Evolutionary conservation across 371 early-diverging fungal genomes (phyloP), one percentile per base, ranked within the genome.

Genomic region (Phascolomyces articulosus): DNA sequence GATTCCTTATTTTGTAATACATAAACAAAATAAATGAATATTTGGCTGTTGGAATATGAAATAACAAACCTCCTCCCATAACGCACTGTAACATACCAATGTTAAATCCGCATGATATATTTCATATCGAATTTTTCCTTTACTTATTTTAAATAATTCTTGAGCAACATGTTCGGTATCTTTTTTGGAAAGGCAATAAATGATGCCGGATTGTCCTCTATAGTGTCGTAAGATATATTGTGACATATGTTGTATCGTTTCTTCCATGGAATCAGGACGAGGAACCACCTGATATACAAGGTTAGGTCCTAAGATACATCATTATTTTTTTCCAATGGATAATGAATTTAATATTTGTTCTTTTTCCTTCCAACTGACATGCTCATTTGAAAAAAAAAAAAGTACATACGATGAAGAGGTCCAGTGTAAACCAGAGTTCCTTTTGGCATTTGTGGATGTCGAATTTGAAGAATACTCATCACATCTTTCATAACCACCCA

Each of bases 21-120:
- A 34, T 2, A 34, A 9, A 34, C 11, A 34, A 9, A 34, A 34
- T 34, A 9, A 0, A 34, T 34, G 6, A 34, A 34, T 34, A 34
- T 34, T 2, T 11, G 11, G 34, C 2, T 34, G 6, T 34, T 34
- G 2, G 11, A 2, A 34, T 34, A 34, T 34, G 11, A 9, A 34
- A 34, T 34, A 34, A n/a, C n/a, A n/a, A n/a, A n/a, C n/a, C n/a
- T n/a, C n/a, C n/a, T n/a, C n/a, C n/a, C n/a, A n/a, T n/a, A n/a
- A n/a, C n/a, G n/a, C n/a, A n/a, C n/a, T n/a, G 38, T 38, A 4
- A 15, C 44, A 44, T 71, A 80, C 81, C 41, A 91, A 91, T 57
- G 80, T 82, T 49, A 96, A 75, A 55, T 95, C 94, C 21, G 95
- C 93, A 72, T 96, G 93, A 73, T 95, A 96, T 40, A 89, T 78